phyloP scores from a whole-genome alignment of 1,284 basidiomycete genomes.

The Tylopilus sp. region DNA sequence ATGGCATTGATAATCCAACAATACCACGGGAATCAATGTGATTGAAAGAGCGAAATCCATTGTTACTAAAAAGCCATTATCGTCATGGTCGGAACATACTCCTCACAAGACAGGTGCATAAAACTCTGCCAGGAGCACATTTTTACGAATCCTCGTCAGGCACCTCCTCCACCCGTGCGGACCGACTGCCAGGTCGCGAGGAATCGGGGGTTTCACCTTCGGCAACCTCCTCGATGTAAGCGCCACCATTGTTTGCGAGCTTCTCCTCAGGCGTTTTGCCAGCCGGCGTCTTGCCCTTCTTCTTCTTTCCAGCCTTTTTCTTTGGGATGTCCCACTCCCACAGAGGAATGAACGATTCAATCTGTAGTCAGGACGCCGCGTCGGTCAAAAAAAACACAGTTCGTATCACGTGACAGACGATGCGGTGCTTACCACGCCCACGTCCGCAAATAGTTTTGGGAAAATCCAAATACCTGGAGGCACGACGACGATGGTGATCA shows the following conservation, averaged over 20 bases:
- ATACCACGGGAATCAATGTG: slow-evolving; percentile 35
- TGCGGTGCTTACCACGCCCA: slow-evolving; percentile 82
- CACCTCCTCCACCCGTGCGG: slow-evolving; percentile 55
- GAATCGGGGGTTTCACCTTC: slow-evolving; percentile 42
- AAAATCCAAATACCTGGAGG: slow-evolving; percentile 98
- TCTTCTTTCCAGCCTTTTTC: slow-evolving; percentile 74
- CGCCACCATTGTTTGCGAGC: slow-evolving; percentile 37
- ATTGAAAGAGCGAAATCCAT: slow-evolving; percentile 25
- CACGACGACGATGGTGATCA: slow-evolving; percentile 82
- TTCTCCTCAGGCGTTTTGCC: slow-evolving; percentile 29
- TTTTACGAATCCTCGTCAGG: slow-evolving; percentile 47
- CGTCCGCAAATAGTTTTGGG: slow-evolving; percentile 96
- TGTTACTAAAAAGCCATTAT: not conserved
- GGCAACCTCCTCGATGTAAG: slow-evolving; percentile 52
- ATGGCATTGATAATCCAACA: slow-evolving; percentile 20
- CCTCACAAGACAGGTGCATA: not conserved
- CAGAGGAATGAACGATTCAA: slow-evolving; percentile 94
- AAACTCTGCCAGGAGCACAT: not conserved
- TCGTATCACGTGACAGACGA: slow-evolving; percentile 7
- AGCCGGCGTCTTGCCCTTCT: slow-evolving; percentile 42
- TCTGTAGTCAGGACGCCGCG: slow-evolving; percentile 42
- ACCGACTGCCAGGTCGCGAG: slow-evolving; percentile 57
- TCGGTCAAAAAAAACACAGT: not conserved
- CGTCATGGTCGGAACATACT: not conserved
- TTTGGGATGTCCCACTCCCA: slow-evolving; percentile 98